Evolutionary conservation across 2,329 filamentous ascomycete species (phyloP).

Genomic region (Beauveria sp.): DNA sequence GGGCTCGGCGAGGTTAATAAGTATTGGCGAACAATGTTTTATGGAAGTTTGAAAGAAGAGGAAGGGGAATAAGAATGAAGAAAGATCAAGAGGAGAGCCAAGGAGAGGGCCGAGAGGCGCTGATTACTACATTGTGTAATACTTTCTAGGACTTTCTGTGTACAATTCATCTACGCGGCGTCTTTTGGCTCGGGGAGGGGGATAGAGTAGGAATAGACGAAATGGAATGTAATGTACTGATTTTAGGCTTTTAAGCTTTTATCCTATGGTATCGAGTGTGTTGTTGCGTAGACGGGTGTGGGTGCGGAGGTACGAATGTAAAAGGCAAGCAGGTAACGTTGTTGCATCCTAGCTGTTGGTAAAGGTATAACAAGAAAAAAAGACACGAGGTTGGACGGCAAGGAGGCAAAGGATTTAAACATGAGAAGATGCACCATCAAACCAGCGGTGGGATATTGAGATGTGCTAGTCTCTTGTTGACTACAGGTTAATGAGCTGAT

Average conservation of each 20-base stretch:
- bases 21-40: constrained; percentile 3
- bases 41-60: neutral
- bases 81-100: neutral
- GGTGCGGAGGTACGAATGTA: too few species aligned
- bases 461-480: too few species aligned
- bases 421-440: too few species aligned
- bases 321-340: too few species aligned
- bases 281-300: neutral
- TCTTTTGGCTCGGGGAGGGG: neutral
- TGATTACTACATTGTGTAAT: constrained; percentile 10
- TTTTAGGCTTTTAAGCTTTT: neutral
- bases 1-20: constrained; percentile 8
- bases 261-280: neutral
- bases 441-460: too few species aligned
- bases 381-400: too few species aligned
- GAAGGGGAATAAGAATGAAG: neutral
- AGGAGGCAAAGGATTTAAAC: too few species aligned
- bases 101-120: neutral
- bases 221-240: constrained; percentile 1
- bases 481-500: too few species aligned
- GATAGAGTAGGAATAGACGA: neutral
- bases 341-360: too few species aligned
- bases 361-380: too few species aligned
- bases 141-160: constrained; percentile 10
- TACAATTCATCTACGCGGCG: constrained; percentile 12